Conservation (phyloP, 2,329 filamentous ascomycete species). For the Dactylonectria macrodidyma region DNA sequence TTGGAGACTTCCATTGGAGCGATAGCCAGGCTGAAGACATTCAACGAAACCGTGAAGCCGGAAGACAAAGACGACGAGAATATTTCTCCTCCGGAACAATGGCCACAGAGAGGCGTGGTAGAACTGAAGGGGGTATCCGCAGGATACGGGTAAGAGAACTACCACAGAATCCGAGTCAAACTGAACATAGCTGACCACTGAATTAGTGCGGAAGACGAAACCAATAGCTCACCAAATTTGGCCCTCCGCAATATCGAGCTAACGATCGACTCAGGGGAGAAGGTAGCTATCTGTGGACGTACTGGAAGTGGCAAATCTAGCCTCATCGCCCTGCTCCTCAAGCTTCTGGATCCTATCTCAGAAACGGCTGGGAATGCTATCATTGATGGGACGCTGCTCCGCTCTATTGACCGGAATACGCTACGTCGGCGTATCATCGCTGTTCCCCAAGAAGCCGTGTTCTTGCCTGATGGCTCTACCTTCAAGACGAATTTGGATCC, state of each 20-base stretch:
- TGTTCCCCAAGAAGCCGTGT: constrained; percentile 66
- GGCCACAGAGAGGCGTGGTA: constrained; percentile 26
- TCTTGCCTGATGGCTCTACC: constrained; percentile 56
- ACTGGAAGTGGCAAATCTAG: constrained; percentile 60
- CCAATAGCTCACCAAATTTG: background rate
- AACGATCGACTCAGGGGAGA: constrained; percentile 37
- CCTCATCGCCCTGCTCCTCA: constrained; percentile 55
- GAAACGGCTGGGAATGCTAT: constrained; percentile 40
- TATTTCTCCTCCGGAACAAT: background rate
- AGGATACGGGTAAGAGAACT: constrained; percentile 29
- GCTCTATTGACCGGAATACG: constrained; percentile 54
- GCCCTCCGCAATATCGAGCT: constrained; percentile 29
- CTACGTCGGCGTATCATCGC: constrained; percentile 64
- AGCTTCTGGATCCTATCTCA: constrained; percentile 55
- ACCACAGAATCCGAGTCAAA: too few relatives aligned
- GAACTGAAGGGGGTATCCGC: constrained; percentile 26
- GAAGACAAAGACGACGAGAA: constrained; percentile 20
- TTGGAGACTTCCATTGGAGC: constrained; percentile 51
- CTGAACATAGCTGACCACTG: background rate
- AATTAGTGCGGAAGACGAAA: constrained; percentile 8
- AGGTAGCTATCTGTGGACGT: constrained; percentile 43
- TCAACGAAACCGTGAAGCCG: constrained; percentile 20
- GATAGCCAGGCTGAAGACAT: constrained; percentile 38
- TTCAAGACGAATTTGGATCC: constrained; percentile 57
- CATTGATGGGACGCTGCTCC: constrained; percentile 58